Base-by-base conservation (phyloP, 495 filamentous ascomycete genomes). In the Aspergillus baeticus region DNA sequence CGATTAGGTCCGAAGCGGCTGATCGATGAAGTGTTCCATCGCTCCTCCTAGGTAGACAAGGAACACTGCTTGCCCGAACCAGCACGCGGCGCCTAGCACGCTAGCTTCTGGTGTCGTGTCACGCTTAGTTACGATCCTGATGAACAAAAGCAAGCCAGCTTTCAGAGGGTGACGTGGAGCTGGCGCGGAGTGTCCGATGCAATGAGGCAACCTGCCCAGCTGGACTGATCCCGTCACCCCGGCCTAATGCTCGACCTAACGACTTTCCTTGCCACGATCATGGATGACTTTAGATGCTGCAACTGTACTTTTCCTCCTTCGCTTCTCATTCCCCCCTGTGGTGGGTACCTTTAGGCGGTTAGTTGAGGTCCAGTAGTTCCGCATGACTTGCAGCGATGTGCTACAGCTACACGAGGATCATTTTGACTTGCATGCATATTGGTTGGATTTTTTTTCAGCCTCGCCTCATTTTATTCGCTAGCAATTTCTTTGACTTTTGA, bases 1-100 rank as follows among this genome's bases (percentile, higher is more conserved):
- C 80, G 84, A 55, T 76, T 88, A 59, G 85, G 82, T 55, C 87
- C 90, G 13, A 86, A 82, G 59, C 78, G 85, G 54, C 77, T 96
- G 63, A 86, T 94, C 63, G 84, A 90, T 73, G 87, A 92, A 59
- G 79, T 93, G 42, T 88, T 96, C 66, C 77, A 87, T 63, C 88
- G 87, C 44, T 29, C 44, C 59, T 39, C 44, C 59, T 72, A 41
- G 65, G 69, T 59, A 73, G 72, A 14, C 68, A 71, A 38, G 53
- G 53, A 18, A 43, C 41, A 14, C 20, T 31, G 46, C 13, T 20
- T 11, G 26, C 20, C 34, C 4, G 15, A 43, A 38, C 47, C 37
- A 38, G 10, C 34, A 38, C 47, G 45, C 33, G 33, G 26, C 47
- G 15, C 14, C 34, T 1, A 26, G 11, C 29, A 38, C 11, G 8